phyloP scores from a whole-genome alignment of 2,329 filamentous ascomycete genomes.

The Penicillium glabrum region DNA sequence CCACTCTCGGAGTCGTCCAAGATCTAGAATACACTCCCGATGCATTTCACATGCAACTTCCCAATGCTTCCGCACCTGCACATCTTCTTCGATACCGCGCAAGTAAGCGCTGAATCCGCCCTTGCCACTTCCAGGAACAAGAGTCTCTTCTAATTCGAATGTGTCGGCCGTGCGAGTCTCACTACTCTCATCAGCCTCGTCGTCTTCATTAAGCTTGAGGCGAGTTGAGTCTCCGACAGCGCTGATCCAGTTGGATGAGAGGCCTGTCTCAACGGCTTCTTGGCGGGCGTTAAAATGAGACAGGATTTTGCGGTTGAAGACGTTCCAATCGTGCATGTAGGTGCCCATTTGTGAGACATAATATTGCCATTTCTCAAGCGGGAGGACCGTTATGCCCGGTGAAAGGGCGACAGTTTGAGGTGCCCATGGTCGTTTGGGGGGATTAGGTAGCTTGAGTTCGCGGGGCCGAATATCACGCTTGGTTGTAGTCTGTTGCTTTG shows the following conservation, averaged over 20 bases:
- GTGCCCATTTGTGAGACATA: constrained; percentile 55
- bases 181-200: constrained; percentile 22
- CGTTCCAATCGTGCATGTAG: constrained; percentile 59
- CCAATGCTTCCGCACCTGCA: constrained; percentile 48
- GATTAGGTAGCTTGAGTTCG: constrained; percentile 50
- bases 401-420: constrained; percentile 28
- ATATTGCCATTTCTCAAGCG: constrained; percentile 48
- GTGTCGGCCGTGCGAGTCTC: constrained; percentile 1
- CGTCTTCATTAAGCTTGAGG: constrained; percentile 30
- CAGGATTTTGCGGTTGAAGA: constrained; percentile 56
- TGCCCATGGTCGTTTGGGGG: constrained; percentile 51
- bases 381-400: constrained; percentile 40
- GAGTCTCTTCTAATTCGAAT: constrained; percentile 28
- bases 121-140: constrained; percentile 32
- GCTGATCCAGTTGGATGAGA: constrained; percentile 51
- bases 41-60: constrained; percentile 49
- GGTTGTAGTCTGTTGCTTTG: constrained; percentile 46
- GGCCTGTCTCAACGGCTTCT: constrained; percentile 46
- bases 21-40: constrained; percentile 41
- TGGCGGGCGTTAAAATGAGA: constrained; percentile 56
- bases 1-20: constrained; percentile 42
- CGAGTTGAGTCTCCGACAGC: constrained; percentile 50
- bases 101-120: constrained; percentile 48
- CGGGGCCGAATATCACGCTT: constrained; percentile 36
- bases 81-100: constrained; percentile 47